Evolutionary conservation across 2,329 filamentous ascomycete genomes (phyloP).

Genomic region (Fusarium luffae): DNA sequence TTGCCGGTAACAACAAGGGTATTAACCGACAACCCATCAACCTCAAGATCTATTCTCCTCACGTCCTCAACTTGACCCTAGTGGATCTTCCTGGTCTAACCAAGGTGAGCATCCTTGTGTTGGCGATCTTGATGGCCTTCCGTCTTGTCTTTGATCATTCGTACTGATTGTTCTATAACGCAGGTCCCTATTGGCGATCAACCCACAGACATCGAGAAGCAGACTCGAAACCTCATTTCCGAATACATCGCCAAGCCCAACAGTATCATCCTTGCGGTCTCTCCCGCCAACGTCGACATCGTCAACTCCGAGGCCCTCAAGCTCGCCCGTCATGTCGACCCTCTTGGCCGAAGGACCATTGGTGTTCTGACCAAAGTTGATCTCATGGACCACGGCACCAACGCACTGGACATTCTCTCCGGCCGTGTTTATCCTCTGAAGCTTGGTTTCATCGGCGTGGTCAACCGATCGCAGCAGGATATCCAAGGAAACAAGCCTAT

Average conservation of each 20-base stretch:
- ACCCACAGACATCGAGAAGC: conserved; percentile 97
- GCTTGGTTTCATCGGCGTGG: conserved; percentile 96
- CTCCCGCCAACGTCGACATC: conserved; percentile 96
- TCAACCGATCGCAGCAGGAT: conserved; percentile 98
- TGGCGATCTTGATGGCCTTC: conserved; percentile 21
- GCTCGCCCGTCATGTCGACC: conserved; percentile 95
- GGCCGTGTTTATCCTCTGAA: conserved; percentile 97
- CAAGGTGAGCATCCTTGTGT: conserved; percentile 69
- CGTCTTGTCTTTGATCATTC: conserved; percentile 21
- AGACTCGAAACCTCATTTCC: conserved; percentile 94
- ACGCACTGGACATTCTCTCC: conserved; percentile 96
- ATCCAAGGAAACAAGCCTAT: conserved; percentile 97
- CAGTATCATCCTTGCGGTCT: conserved; percentile 96
- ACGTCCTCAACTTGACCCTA: conserved; percentile 94
- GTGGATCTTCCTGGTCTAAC: conserved; percentile 96
- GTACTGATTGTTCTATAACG: conserved; percentile 30
- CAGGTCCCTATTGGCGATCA: conserved; percentile 97
- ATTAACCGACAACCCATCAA: conserved; percentile 99
- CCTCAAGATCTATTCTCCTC: conserved; percentile 96
- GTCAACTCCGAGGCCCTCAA: conserved; percentile 98
- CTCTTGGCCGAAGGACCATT: conserved; percentile 92
- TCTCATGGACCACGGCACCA: conserved; percentile 98
- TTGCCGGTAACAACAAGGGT: conserved; percentile 94
- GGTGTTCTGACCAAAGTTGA: conserved; percentile 97
- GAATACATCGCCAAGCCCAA: conserved; percentile 99